Evolutionary conservation across 73 alveolate genomes (phyloP).

Genomic region (Paramecium tetraurelia): DNA sequence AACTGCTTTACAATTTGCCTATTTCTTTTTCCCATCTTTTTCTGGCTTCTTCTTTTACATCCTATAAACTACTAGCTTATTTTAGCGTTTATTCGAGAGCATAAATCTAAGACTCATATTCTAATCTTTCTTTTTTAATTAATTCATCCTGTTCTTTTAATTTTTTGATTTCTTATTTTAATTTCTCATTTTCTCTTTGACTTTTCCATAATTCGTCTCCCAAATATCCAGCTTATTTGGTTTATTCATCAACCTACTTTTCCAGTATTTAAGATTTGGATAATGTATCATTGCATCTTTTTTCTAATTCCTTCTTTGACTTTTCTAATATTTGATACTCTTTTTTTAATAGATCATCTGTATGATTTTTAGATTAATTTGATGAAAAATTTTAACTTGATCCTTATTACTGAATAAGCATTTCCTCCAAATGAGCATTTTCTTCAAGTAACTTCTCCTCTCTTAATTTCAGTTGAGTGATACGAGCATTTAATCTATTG

Average conservation of each 20-base stretch:
- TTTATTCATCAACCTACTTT: neutral
- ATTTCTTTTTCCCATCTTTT: slow-evolving; percentile 20
- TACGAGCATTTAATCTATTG: slow-evolving; percentile 22
- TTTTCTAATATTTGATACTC: slow-evolving; percentile 11
- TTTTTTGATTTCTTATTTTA: neutral
- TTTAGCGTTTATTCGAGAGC: slow-evolving; percentile 37
- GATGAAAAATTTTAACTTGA: neutral
- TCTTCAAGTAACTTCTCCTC: slow-evolving; percentile 33
- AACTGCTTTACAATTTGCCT: neutral
- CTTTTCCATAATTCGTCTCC: slow-evolving; percentile 26
- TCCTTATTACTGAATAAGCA: neutral
- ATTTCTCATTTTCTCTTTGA: slow-evolving; percentile 17
- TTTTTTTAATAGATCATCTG: slow-evolving; percentile 21
- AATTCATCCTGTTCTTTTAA: slow-evolving; percentile 25
- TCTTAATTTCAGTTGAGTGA: neutral
- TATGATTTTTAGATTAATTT: neutral
- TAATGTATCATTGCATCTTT: neutral
- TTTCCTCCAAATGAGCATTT: slow-evolving; percentile 29
- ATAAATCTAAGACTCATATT: slow-evolving; percentile 26
- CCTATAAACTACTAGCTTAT: neutral
- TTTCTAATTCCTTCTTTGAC: neutral
- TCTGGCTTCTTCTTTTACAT: neutral
- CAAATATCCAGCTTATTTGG: neutral
- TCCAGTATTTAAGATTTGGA: neutral
- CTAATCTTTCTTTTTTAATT: slow-evolving; percentile 23